Base-by-base conservation (phyloP, 2,329 filamentous ascomycete species). In the Pestalotiopsis sp. region DNA sequence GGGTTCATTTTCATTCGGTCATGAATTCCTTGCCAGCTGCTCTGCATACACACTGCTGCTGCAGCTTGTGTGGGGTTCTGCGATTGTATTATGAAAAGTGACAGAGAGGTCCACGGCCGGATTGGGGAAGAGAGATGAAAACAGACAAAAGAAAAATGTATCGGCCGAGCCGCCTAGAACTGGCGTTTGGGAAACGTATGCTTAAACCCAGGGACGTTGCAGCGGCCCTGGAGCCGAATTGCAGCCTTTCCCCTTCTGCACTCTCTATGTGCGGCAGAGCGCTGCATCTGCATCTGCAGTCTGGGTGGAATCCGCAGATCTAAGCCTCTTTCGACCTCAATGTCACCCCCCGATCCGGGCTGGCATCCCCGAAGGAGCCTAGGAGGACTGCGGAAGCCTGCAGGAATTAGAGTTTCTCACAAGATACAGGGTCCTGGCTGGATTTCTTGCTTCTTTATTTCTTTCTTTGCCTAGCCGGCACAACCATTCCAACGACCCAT, bases 281-380 rank as follows among this genome's bases (percentile, higher is more conserved):
- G 31, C 45, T 52, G 45, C 45, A 23, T 52, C 45, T 52, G 17
- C 31, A 36, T 20, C 14, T 56, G 14, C 14, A 56, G 49, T 56
- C 49, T 20, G 14, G 14, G 49, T 17, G 17, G 14, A 56, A 36
- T 41, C 36, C 17, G 60, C 20, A 27, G 60, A 63, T 63, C 60
- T 39, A 38, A 41, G 36, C 60, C 38, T 6, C 60, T 63, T 63
- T 63, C 14, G 60, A 36, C 41, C 39, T 61, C 39, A 63, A 62
- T 52, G 39, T 63, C n/a, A 52, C 45, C n/a, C 59, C 59, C 27
- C 59, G 62, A 59, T 36, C 63, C 14, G 64, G 31, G 59, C 64
- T 52, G 64, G 31, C 64, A 58, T 17, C 80, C 80, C 12, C 20
- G n/a, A 63, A 63, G 13, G 31, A 38, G 60, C 60, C 38, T 63